phyloP scores from a whole-genome alignment of 106 monocot species.

The Dendrobium officinale region DNA sequence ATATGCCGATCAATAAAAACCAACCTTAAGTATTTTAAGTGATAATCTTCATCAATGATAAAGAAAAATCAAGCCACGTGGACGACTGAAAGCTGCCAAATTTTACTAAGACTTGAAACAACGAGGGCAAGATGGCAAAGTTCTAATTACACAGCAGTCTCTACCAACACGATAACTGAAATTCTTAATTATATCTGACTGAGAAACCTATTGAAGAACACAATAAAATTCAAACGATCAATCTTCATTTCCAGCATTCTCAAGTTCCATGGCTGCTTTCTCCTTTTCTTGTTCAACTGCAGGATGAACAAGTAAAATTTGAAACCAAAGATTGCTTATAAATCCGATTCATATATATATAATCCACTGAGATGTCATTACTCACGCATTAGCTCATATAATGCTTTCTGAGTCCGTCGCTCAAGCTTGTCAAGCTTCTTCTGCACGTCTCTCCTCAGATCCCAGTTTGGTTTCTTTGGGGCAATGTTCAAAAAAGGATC shows the following conservation, averaged over 20 bases:
- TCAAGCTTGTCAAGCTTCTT: constrained; percentile 96
- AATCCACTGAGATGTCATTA: not conserved
- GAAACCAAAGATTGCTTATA: not conserved
- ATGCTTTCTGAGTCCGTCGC: constrained; percentile 85
- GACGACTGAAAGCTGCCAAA: too few species aligned
- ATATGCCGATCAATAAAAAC: too few species aligned
- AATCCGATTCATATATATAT: not conserved
- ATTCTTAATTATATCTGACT: too few species aligned
- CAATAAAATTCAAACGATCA: not conserved
- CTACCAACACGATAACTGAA: too few species aligned
- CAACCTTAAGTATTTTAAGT: too few species aligned
- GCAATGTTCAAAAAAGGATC: constrained; percentile 96
- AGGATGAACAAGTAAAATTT: not conserved
- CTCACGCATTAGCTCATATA: constrained; percentile 64
- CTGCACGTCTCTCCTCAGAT: constrained; percentile 85
- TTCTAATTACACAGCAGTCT: too few species aligned
- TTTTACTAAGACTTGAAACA: too few species aligned
- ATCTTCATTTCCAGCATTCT: constrained; percentile 13
- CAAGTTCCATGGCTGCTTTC: constrained; percentile 36
- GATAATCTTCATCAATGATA: too few species aligned
- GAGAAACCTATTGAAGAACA: not conserved
- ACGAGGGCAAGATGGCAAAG: too few species aligned
- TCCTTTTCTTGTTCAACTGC: constrained; percentile 67
- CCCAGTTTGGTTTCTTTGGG: constrained; percentile 99
- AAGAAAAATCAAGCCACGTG: too few species aligned